These are phyloP conservation scores for Blastosporella zonata DNA, from an alignment of 1,284 basidiomycete genomes.

Conservation along the genomic window DNA sequence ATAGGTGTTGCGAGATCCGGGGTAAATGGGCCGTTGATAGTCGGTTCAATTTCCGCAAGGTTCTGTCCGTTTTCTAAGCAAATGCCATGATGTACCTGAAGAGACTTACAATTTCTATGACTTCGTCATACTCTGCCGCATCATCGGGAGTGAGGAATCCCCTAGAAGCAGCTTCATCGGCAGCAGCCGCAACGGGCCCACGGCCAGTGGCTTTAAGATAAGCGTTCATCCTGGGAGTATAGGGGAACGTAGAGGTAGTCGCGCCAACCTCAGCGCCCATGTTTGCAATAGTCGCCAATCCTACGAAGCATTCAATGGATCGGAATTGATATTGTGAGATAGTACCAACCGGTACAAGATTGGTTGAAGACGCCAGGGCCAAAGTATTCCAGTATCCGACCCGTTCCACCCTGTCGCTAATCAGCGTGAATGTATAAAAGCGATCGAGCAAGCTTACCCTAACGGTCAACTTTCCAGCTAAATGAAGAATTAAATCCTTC, in stretches of 20 bases:
- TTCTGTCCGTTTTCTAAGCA: constrained; percentile 47
- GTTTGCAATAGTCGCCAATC: constrained; percentile 92
- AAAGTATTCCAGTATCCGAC: constrained; percentile 96
- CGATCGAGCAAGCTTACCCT: constrained; percentile 50
- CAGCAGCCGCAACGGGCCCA: constrained; percentile 83
- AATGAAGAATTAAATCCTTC: constrained; percentile 94
- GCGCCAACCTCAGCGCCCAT: constrained; percentile 99
- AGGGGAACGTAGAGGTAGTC: constrained; percentile 97
- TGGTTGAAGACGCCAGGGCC: constrained; percentile 90
- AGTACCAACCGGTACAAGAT: constrained; percentile 82
- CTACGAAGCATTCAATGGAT: constrained; percentile 33
- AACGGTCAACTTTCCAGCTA: constrained; percentile 94
- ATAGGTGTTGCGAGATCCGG: constrained; percentile 95
- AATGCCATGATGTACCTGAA: background rate
- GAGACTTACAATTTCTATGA: constrained; percentile 82
- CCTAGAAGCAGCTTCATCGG: constrained; percentile 76
- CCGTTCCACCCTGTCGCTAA: constrained; percentile 80
- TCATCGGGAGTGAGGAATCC: constrained; percentile 86
- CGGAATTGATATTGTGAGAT: background rate
- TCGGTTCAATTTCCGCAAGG: constrained; percentile 90
- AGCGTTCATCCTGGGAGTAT: constrained; percentile 84
- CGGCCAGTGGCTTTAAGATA: constrained; percentile 93
- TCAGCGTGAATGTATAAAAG: background rate
- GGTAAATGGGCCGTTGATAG: constrained; percentile 97
- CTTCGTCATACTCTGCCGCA: constrained; percentile 93